Base-by-base conservation (phyloP, 306 rosid species). In the Sindora glabra region DNA sequence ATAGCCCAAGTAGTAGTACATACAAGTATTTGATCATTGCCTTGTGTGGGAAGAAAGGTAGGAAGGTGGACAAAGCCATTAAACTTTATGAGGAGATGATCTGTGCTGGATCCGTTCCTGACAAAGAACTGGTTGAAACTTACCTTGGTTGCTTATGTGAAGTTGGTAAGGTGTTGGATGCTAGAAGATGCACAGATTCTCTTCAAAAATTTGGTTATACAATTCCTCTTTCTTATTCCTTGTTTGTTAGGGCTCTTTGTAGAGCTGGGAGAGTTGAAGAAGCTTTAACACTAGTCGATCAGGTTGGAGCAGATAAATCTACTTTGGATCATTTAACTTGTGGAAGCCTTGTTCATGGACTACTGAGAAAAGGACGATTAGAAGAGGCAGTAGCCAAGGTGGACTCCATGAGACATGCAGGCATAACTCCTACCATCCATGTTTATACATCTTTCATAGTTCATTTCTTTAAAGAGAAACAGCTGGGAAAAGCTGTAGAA, bases 331-430 rank as follows among this genome's bases (percentile, higher is more conserved):
- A 61, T 51, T 66, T 73, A 63, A 83, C 90, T 30, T 86, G 73
- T 61, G 95, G 98, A 64, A 92, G 98, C 81, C 63, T 92, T 30
- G 65, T 92, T 23, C 95, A 92, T 74, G 96, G 88, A 53, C 77
- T 85, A 52, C 55, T 88, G 47, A 78, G 72, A 39, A 83, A 54
- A 48, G 86, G 88, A 46, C 71, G 67, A 39, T 9, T 74, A 25
- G 82, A 83, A 70, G 89, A 86, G 61, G 98, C 96, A 44, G 62
- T 88, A 65, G 68, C 79, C 3, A 86, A 80, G 72, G 73, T 88
- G 27, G 73, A 76, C 30, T 80, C 78, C 4, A 83, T 88, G 95
- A 92, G 80, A 74, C 71, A 70, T 22, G 73, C 69, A 1, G 95
- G 96, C 0, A 59, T 75, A 39, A 68, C 53, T 42, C 92, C 81